Evolutionary conservation across 1,284 basidiomycete species (phyloP), one percentile per base, ranked within the genome.

Genomic region (Ceratobasidium sp.): DNA sequence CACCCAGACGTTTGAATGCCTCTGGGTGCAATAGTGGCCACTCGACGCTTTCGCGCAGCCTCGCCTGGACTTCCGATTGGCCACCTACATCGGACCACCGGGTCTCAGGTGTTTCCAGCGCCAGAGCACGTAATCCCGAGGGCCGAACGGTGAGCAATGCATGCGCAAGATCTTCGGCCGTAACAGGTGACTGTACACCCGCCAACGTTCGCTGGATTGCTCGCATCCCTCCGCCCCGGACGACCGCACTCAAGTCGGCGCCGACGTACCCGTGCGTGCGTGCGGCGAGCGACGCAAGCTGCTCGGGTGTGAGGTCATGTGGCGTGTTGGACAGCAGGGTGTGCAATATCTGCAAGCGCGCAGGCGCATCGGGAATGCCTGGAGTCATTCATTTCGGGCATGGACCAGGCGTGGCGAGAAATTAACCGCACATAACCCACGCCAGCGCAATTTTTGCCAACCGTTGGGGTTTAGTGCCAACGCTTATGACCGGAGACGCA

Each of bases 261-360:
- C 97, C 97, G 55, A 99, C 97, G 76, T 96, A 99, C 0, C 97
- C 97, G 74, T 99, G 95, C 1, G 96, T 95, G 29, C 88, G 86
- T 12, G n/a, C 40, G 0, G 96, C 91, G 15, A 98, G 79, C 0
- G 83, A 75, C 25, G 82, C 79, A 1, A 98, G 83, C 2, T 93
- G 87, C 0, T 82, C 80, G 0, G 79, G 76, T 0, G 85, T 78
- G 56, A 98, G 84, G 1, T 81, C 78, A 75, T 98, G 88, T 0
- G 97, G 96, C 4, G 91, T 91, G 72, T 89, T 89, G 12, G 85
- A 76, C 0, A 98, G 85, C 20, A 98, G 81, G 45, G 97, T 92
- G 20, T 87, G 82, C 35, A 99, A 84, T 73, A 99, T 99, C 0
- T 90, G 86, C 38, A 86, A 82, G 25, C 97, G 88, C 0, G 93